Evolutionary conservation across 2,329 filamentous ascomycete species (phyloP), one percentile per base, ranked within the genome.

Genomic region (Scorias spongiosa): DNA sequence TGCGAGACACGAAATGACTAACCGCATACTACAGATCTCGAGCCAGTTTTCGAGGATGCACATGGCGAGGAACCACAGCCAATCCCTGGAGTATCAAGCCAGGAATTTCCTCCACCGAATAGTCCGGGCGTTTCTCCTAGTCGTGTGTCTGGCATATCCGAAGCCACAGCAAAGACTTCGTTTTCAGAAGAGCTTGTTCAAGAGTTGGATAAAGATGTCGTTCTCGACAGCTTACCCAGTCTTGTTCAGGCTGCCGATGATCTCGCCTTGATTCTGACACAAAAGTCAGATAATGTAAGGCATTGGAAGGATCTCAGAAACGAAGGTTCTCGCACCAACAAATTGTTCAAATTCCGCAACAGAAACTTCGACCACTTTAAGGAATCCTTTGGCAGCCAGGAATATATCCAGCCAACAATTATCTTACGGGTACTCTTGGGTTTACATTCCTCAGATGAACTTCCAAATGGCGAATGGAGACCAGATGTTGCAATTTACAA

Each of bases 81-180:
- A 5, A 12, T 36, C 15, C 12, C 32, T 15, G 12, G 9, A 9
- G 9, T 12, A 4, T 12, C 15, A 12, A 4, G 5, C 15, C 12
- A 36, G 11, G 32, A 15, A 9, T 36, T 36, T 3, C 32, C 32
- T 36, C 32, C 32, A 36, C 32, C 11, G 11, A 15, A 9, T 9
- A 36, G 32, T 15, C 32, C 32, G 3, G 43, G 2, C 14, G 29
- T 34, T 17, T 41, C 40, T 42, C 44, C 26, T n/a, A 40, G 42
- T 20, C 39, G 34, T 20, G 50, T 52, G 12, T 69, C 67, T 5
- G 62, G 58, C 36, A 63, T 68, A 52, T 70, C 68, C 3, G 66
- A 66, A 11, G 69, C 64, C 2, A 70, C 68, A 2, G 65, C 64
- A 4, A 66, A 66, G 38, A 66, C 66, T 0, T 66, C 66, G 2